Evolutionary conservation across 2,329 filamentous ascomycete genomes (phyloP).

Genomic region (Fusarium redolens): DNA sequence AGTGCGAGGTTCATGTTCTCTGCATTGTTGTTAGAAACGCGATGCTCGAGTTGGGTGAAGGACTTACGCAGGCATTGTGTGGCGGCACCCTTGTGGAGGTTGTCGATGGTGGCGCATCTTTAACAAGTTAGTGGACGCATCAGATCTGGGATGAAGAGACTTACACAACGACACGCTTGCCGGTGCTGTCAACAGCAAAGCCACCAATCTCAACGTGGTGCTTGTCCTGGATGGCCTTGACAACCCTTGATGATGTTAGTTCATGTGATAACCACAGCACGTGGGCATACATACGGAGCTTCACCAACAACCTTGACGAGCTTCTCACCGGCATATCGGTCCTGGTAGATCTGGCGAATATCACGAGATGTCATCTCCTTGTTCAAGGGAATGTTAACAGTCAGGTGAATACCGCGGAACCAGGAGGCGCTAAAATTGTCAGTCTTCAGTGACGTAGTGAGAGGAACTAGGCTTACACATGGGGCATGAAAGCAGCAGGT

Average conservation of each 20-base stretch:
- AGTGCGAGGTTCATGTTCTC: constrained; percentile 96
- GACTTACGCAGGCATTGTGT: constrained; percentile 21
- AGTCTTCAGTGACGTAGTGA: background rate
- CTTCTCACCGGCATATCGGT: constrained; percentile 94
- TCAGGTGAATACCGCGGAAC: constrained; percentile 96
- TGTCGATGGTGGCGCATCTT: constrained; percentile 5
- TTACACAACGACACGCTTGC: constrained; percentile 87
- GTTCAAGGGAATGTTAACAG: constrained; percentile 88
- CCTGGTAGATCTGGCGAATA: constrained; percentile 94
- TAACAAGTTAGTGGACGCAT: constrained; percentile 16
- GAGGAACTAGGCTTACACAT: constrained; percentile 63
- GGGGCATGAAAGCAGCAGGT: constrained; percentile 86
- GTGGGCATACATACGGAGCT: constrained; percentile 65
- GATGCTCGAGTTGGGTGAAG: too few species aligned
- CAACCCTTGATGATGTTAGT: background rate
- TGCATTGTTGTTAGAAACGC: background rate
- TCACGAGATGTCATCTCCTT: constrained; percentile 90
- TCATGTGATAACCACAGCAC: background rate
- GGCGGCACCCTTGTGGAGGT: constrained; percentile 13
- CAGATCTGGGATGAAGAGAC: background rate
- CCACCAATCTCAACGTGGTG: constrained; percentile 95
- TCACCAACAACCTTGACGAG: constrained; percentile 94
- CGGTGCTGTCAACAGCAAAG: constrained; percentile 88
- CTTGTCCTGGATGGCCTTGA: constrained; percentile 81
- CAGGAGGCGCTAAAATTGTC: constrained; percentile 70